Evolutionary conservation across 805 yeast species (phyloP), one percentile per base, ranked within the genome.

Genomic region (Naumovozyma baii): DNA sequence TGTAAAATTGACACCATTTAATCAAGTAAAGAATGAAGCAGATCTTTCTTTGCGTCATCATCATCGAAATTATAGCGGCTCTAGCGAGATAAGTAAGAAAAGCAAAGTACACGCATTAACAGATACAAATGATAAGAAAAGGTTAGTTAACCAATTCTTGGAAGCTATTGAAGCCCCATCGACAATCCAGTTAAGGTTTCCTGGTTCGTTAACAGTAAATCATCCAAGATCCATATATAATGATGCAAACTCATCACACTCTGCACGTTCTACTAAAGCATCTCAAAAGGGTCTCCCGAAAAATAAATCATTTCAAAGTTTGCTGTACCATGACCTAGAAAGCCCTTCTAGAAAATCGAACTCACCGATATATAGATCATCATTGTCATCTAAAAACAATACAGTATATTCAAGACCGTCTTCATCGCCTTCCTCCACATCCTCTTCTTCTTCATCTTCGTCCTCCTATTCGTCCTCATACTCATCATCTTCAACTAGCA

Each of bases 131-230:
- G 59, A 54, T 31, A 47, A 48, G 17, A 53, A 54, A 36, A 46
- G 61, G 36, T 34, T 55, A 22, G 59, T 53, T 3, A 45, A 52
- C 34, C 58, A 55, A 29, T 55, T 55, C 39, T 37, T 55, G 29
- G 41, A 48, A 30, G 52, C 59, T 3, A 47, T 51, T 51, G 51
- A 43, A 20, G 51, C 58, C 2, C 40, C 50, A 3, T 43, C 45
- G 2, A 33, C 26, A 12, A 31, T 39, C 8, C 45, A 47, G 25
- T 28, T 39, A 34, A 33, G 36, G 16, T 29, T 29, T 29, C 15
- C 31, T 8, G 31, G 14, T 13, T 12, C 31, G 5, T 5, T 29
- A 5, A 13, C 31, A 22, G 26, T 10, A 22, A 22, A 22, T 7
- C 26, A 10, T 7, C 26, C 26, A 22, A 22, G 10, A 10, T 10